These are phyloP conservation scores for Botryotinia convoluta DNA, from an alignment of 2,329 filamentous ascomycete genomes.

Conservation along the genomic window DNA sequence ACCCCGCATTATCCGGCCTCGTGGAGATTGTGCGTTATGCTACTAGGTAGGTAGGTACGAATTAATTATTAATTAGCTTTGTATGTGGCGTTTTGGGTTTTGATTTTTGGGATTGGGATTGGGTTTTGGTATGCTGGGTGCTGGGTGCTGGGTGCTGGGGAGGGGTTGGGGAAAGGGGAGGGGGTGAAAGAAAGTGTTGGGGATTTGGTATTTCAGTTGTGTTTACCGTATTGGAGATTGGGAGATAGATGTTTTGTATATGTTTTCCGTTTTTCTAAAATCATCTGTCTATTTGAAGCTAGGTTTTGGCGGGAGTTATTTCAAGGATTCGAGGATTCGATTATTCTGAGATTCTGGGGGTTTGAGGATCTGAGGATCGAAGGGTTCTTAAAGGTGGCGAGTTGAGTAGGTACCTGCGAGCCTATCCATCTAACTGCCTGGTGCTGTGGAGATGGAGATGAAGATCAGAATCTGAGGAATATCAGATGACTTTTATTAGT, in stretches of 20 bases:
- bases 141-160: no score
- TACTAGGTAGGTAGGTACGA: not conserved
- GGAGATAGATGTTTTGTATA: not conserved
- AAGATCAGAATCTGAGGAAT: not conserved
- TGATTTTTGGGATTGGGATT: no score
- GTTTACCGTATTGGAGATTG: not conserved
- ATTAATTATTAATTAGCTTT: not conserved
- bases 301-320: not conserved
- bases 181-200: not conserved
- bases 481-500: not conserved
- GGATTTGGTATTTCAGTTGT: not conserved
- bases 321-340: no score
- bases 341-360: not conserved
- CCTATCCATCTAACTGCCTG: not conserved
- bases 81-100: not conserved
- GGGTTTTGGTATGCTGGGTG: no score
- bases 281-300: not conserved
- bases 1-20: not conserved
- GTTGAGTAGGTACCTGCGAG: not conserved
- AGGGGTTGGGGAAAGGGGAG: not conserved
- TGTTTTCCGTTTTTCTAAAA: accelerated
- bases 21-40: not conserved
- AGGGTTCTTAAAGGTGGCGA: not conserved
- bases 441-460: not conserved
- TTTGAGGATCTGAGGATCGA: not conserved